Evolutionary conservation across 73 alveolate genomes (phyloP).

Genomic region (Paraurostyla sp.): DNA sequence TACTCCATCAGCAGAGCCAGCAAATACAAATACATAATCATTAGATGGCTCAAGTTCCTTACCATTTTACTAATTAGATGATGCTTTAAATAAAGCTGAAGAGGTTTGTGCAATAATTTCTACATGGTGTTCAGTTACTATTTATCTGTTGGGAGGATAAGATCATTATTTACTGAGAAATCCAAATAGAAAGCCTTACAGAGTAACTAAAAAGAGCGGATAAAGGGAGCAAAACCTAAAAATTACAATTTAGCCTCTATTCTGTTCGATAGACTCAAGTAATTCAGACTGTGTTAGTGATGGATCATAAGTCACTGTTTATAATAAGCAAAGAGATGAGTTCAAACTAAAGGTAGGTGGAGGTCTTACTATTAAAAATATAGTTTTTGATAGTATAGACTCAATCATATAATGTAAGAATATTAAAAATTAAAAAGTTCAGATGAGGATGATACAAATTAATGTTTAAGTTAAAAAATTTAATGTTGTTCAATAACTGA

Average conservation of each 20-base stretch:
- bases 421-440: not conserved
- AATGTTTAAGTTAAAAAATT: not conserved
- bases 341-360: not conserved
- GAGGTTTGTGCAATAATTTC: constrained; percentile 3
- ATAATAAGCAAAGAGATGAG: constrained; percentile 26
- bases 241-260: constrained; percentile 7
- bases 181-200: not conserved
- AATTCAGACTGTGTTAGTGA: not conserved
- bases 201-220: no score
- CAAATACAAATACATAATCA: not conserved
- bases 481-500: constrained; percentile 8
- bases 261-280: not conserved
- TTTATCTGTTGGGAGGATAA: not conserved
- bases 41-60: not conserved
- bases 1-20: not conserved
- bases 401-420: constrained; percentile 27
- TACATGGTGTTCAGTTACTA: not conserved
- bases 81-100: not conserved
- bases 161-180: not conserved
- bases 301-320: not conserved
- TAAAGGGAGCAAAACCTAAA: no score
- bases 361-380: constrained; percentile 18
- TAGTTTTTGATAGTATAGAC: constrained; percentile 1
- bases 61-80: constrained; percentile 20
- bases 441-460: not conserved